These are phyloP conservation scores for Cicer pinnatifidum DNA, from an alignment of 306 rosid genomes.

Conservation along the genomic window DNA sequence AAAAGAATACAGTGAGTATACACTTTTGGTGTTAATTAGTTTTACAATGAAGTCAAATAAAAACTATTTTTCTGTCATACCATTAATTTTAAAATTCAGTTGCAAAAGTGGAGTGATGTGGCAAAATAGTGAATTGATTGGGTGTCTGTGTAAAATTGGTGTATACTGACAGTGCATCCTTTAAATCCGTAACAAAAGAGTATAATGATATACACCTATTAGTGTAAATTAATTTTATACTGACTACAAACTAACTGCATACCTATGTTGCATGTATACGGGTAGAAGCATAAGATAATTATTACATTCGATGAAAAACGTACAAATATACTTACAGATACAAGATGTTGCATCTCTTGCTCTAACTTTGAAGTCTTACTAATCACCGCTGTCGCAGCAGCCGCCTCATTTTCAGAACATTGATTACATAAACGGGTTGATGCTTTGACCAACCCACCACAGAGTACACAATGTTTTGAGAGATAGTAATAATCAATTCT, in stretches of 20 bases:
- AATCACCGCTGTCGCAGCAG: constrained; percentile 68
- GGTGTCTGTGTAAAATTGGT: too few relatives aligned
- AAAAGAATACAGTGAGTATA: neutral
- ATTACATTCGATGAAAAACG: constrained; percentile 13
- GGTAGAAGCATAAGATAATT: neutral
- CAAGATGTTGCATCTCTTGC: constrained; percentile 88
- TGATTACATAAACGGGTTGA: constrained; percentile 69
- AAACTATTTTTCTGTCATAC: too few relatives aligned
- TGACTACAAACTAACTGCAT: neutral
- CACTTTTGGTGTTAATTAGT: too few relatives aligned
- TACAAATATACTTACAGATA: constrained; percentile 62
- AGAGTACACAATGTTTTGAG: constrained; percentile 85
- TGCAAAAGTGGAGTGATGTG: too few relatives aligned
- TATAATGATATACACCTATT: too few relatives aligned
- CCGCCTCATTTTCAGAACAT: constrained; percentile 66
- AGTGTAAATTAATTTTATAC: too few relatives aligned
- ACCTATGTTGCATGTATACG: neutral
- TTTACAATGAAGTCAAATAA: too few relatives aligned
- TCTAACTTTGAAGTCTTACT: constrained; percentile 79
- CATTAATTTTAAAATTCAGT: too few relatives aligned
- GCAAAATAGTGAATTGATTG: too few relatives aligned
- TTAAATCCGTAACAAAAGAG: too few relatives aligned
- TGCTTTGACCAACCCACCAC: constrained; percentile 81
- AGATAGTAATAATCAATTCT: constrained; percentile 89
- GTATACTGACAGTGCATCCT: too few relatives aligned